Percentiles rank a stretch among this genome's conserved stretches.
These are phyloP conservation scores for Pyrenophora tritici-repentis DNA, from an alignment of 2,329 filamentous ascomycete species.

Conservation along the genomic window DNA sequence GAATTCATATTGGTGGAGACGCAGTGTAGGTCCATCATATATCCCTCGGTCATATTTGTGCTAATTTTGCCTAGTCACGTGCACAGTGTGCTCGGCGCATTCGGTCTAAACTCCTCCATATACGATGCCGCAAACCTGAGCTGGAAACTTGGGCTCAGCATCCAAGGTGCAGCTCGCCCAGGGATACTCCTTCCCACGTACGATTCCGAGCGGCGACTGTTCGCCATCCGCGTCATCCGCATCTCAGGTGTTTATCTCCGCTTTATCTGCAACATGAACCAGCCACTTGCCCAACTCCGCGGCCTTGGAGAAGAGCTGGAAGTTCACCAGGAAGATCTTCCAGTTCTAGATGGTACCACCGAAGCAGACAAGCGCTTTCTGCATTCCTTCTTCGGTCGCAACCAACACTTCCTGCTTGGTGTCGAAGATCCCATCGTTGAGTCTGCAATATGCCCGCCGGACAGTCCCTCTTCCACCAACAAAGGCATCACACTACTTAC, in stretches of 20 bases:
- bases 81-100: slow-evolving; percentile 46
- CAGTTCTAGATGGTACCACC: background rate
- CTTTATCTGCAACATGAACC: slow-evolving; percentile 2
- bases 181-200: background rate
- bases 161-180: slow-evolving; percentile 16
- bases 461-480: background rate
- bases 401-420: background rate
- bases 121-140: slow-evolving; percentile 43
- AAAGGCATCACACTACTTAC: background rate
- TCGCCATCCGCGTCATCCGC: slow-evolving; percentile 27
- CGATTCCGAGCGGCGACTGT: slow-evolving; percentile 31
- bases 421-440: background rate
- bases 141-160: slow-evolving; percentile 45
- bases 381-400: background rate
- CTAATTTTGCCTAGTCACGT: slow-evolving; percentile 11
- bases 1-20: slow-evolving; percentile 39
- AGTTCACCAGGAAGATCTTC: background rate
- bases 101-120: slow-evolving; percentile 48
- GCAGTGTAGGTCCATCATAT: background rate
- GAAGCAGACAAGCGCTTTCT: slow-evolving; percentile 16
- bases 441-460: background rate
- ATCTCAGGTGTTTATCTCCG: slow-evolving; percentile 26
- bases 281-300: background rate
- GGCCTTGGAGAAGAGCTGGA: background rate
- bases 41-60: too few relatives aligned